Evolutionary conservation across 2,329 filamentous ascomycete species (phyloP), one percentile per base, ranked within the genome.

Genomic region (Stachybotrys chartarum): DNA sequence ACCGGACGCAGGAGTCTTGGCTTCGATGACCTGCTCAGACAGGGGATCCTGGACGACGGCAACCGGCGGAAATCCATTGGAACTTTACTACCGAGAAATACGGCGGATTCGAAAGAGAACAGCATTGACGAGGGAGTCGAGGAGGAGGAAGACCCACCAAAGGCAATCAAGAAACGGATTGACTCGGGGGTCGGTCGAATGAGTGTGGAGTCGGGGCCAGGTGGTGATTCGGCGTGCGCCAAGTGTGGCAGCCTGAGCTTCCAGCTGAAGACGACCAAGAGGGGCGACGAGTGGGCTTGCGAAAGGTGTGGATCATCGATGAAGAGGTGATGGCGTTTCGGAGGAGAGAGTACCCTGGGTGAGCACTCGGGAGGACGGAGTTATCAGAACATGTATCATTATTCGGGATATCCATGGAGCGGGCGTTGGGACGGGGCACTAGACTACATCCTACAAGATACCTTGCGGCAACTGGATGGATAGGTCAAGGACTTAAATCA

Each of bases 151-250:
- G 56, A 62, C 7, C 54, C 42, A 42, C 58, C 60, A 42, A 56
- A 62, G 24, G 54, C 32, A 11, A 58, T 47, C 32, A 70, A 69
- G 59, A 67, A 67, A 56, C 61, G 67, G 24, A 65, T 66, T 14
- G 70, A 72, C 54, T 71, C 69, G 31, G 68, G 69, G 0, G 60
- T 71, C 18, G 70, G 65, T 1, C 64, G 65, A 32, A 62, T 69
- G 54, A 70, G 67, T 52, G 59, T 59, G 6, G 66, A 67, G 12
- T 66, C 64, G 8, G 59, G 56, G 12, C n/a, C 32, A 63, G 64
- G 52, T 57, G 57, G 54, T 56, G 47, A 57, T n/a, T 52, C 50
- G 17, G 32, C 49, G 44, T 57, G 55, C 44, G 54, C 56, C 6
- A 57, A 44, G 52, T 57, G 55, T 32, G 56, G 57, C n/a, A 51